Evolutionary conservation across 2,329 filamentous ascomycete species (phyloP), one percentile per base, ranked within the genome.

Genomic region (Trichophyton schoenleinii): DNA sequence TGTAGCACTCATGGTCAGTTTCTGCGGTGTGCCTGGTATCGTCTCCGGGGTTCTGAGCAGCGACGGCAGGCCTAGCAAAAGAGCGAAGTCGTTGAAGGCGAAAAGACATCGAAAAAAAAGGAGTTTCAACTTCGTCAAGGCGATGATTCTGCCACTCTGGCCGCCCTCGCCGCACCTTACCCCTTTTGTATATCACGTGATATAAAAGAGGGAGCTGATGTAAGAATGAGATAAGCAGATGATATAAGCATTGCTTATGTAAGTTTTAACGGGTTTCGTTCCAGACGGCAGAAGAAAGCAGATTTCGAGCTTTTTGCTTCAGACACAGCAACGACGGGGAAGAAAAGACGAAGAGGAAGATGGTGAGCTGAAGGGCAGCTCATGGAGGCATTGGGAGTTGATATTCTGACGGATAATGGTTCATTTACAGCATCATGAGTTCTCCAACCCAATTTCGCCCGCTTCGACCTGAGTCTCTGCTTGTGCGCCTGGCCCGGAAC

Each of bases 1-100:
- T 60, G 89, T 87, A 72, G 94, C 94, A 74, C 80, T 80, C 82
- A 84, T 84, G 58, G 63, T 75, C 70, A 60, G 59, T 46, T 38
- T 38, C 34, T 18, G 38, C 15, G 11, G 55, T n/a, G 20, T 52
- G 53, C 11, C 36, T 28, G 20, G 34, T 18, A 28, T 34, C 11
- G 28, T 55, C 52, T 55, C 28, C 52, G 25, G 11, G 11, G 3
- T n/a, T 28, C 52, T 18, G n/a, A 55, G 28, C 28, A 36, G 52
- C 25, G 34, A 31, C 52, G 38, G 52, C 52, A 36, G 15, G 28
- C 25, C 8, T 34, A 28, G 18, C 52, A 25, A 28, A 11, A 28
- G 55, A 18, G 20, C 22, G 55, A 18, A 25, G 15, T 20, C 15
- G 55, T 9, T 57, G 36, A 36, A 41, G 53, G 53, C 53, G 31